Conservation (phyloP, 106 monocot species). For the Acorus gramineus region DNA sequence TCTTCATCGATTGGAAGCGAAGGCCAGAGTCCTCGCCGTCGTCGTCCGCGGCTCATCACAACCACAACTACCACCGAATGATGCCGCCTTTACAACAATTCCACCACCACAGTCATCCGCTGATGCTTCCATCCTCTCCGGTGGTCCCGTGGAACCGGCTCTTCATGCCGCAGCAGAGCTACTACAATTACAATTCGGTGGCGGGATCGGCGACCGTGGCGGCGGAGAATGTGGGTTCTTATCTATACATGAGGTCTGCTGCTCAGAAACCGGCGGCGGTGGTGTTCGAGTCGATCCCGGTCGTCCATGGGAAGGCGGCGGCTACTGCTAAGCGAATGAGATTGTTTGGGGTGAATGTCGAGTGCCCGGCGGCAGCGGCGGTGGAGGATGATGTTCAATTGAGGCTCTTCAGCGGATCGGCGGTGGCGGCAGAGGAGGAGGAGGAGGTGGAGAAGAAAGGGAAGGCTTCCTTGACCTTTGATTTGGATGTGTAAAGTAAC, state of each 20-base stretch:
- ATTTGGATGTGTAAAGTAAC: too few species aligned
- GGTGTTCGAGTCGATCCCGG: conserved; percentile 29
- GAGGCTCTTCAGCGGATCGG: too few species aligned
- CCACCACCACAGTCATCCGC: conserved; percentile 1
- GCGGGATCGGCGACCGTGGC: background rate
- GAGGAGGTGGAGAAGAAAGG: too few species aligned
- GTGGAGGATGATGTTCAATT: too few species aligned
- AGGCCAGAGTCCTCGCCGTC: conserved; percentile 26
- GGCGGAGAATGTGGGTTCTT: background rate
- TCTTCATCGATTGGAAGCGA: conserved; percentile 83
- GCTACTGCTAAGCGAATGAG: conserved; percentile 16
- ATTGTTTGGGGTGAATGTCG: conserved; percentile 37
- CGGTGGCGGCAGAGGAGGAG: too few species aligned
- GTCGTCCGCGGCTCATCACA: background rate
- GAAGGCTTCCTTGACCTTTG: too few species aligned
- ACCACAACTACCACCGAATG: background rate
- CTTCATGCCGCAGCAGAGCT: conserved; percentile 6
- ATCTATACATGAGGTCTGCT: background rate
- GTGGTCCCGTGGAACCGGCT: conserved; percentile 10
- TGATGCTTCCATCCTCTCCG: conserved; percentile 10
- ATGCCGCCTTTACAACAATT: too few species aligned
- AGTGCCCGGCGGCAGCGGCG: conserved; percentile 6
- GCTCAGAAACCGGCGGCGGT: conserved; percentile 5
- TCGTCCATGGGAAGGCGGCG: conserved; percentile 2
- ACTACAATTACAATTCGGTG: conserved; percentile 1